Percentiles rank a stretch among this genome's conserved stretches.
These are phyloP conservation scores for Astrephomene gubernaculifera DNA, from an alignment of 139 green algal species.

Conservation along the genomic window DNA sequence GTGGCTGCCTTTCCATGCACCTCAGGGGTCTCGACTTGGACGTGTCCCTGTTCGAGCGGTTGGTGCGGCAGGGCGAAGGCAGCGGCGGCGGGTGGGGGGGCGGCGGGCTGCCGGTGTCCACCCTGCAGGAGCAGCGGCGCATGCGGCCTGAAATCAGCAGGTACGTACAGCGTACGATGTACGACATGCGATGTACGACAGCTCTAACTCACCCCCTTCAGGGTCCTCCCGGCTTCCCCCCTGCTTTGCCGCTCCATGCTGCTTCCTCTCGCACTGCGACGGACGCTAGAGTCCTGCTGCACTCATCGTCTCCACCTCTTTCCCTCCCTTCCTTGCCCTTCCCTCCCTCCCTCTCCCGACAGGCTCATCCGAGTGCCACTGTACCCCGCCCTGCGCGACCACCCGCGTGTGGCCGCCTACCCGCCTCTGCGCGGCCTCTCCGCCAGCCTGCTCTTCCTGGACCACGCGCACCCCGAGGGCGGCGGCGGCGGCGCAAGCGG, in stretches of 20 bases:
- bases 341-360: neutral
- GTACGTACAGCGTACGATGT: too few species aligned
- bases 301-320: neutral
- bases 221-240: too few species aligned
- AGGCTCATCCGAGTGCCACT: conserved; percentile 63
- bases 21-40: conserved; percentile 75
- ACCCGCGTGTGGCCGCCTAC: conserved; percentile 53
- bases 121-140: conserved; percentile 71
- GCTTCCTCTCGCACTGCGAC: too few species aligned
- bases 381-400: conserved; percentile 67
- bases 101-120: conserved; percentile 41
- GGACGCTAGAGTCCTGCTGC: too few species aligned
- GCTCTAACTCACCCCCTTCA: too few species aligned
- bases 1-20: neutral
- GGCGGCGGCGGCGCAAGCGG: conserved; percentile 63
- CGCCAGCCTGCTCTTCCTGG: conserved; percentile 70
- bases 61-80: conserved; percentile 51
- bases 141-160: conserved; percentile 75
- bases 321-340: neutral
- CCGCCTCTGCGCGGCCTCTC: conserved; percentile 63
- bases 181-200: too few species aligned
- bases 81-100: neutral
- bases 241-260: too few species aligned
- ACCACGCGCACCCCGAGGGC: conserved; percentile 71
- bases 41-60: conserved; percentile 83